Evolutionary conservation across 768 basidiomycete species (phyloP).

Genomic region (Lactarius pseudohatsudake): DNA sequence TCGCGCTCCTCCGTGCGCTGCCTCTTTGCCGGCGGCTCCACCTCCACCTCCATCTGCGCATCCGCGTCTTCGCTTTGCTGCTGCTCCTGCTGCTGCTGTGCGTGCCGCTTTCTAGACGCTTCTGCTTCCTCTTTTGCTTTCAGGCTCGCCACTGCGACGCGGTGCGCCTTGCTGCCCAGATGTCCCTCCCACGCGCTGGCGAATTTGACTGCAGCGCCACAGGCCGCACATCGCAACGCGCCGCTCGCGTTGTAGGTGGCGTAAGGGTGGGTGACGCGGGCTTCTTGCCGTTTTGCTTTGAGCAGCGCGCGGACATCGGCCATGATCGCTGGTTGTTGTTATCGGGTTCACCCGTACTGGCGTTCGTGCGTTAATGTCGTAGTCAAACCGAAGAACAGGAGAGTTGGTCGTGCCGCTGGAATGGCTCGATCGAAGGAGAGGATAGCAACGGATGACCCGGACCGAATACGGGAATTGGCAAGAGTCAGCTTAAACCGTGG

Average conservation of each 20-base stretch:
- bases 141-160: conserved; percentile 56
- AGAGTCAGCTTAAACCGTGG: background rate
- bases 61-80: conserved; percentile 39
- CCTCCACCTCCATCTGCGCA: conserved; percentile 35
- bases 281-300: conserved; percentile 79
- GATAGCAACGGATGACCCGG: background rate
- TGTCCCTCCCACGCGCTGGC: conserved; percentile 87
- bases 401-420: conserved; percentile 14
- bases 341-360: background rate
- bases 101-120: conserved; percentile 21
- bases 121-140: conserved; percentile 53
- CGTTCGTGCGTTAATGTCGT: background rate
- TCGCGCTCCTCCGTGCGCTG: conserved; percentile 36
- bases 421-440: background rate
- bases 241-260: conserved; percentile 67
- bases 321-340: conserved; percentile 42
- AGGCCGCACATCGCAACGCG: conserved; percentile 68
- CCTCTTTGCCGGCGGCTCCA: conserved; percentile 34
- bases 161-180: conserved; percentile 76
- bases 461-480: background rate
- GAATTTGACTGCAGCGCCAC: conserved; percentile 64
- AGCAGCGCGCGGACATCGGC: conserved; percentile 80
- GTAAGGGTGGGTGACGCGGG: conserved; percentile 67
- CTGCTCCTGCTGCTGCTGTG: conserved; percentile 32
- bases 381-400: background rate